Base-by-base conservation (phyloP, 805 yeast genomes). In the Saccharomycopsis capsularis region DNA sequence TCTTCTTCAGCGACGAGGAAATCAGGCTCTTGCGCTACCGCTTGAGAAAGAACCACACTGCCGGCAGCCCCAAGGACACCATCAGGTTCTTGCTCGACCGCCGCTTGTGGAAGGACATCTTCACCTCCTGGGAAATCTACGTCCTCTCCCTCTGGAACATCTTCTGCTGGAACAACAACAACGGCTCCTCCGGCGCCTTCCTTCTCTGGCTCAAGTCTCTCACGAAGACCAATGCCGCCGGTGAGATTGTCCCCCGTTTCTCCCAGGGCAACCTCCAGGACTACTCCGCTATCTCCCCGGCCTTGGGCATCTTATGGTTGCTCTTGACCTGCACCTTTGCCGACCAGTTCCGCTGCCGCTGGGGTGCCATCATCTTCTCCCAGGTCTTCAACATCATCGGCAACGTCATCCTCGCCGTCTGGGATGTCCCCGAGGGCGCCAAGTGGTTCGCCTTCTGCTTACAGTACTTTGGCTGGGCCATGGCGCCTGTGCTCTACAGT, bases 371-470 rank as follows among this genome's bases (percentile, higher is more conserved):
- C 59, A 18, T 42, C 3, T 66, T 75, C 44, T 73, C 82, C 0
- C 79, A 73, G 44, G 66, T 71, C 0, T 70, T 79, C 68, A 78
- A 77, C 55, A 63, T 76, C 22, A 56, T 72, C 5, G 80, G 83
- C 13, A 76, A 79, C 58, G 68, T 70, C 0, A 64, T 80, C 21
- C 63, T 80, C 53, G 79, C 81, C 4, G 73, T 71, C 42, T 80
- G 85, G 85, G 61, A 78, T 54, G 75, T 79, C 27, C 70, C 79
- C 0, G 68, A 68, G 42, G 50, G 67, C 15, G 78, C 83, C n/a
- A 78, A 79, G 62, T 79, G 85, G 84, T 78, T 73, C 66, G 85
- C 81, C 0, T 80, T 74, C 60, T 69, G 78, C 56, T 68, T 76
- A 46, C 78, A 76, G 22, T 79, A 79, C 58, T 76, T 77, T 59